Evolutionary conservation across 2,329 filamentous ascomycete species (phyloP), one percentile per base, ranked within the genome.

Genomic region (Thielaviopsis euricoi): DNA sequence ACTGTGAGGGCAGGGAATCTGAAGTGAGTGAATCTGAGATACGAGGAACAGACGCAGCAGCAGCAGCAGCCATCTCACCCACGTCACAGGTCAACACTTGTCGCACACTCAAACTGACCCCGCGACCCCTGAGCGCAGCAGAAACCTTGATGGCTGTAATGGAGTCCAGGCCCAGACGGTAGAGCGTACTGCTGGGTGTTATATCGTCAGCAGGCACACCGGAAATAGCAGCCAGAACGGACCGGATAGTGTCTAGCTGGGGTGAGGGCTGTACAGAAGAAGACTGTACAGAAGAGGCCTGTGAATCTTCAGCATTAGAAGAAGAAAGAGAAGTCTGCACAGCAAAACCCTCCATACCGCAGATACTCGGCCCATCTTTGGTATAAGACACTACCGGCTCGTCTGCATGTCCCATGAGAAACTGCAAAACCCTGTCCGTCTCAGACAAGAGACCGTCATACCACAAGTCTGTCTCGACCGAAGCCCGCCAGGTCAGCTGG

Each of bases 121-220:
- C 79, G 49, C 75, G 70, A 63, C 79, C 85, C 49, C 80, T 82
- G 3, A 96, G 72, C 7, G 89, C 73, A 0, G 84, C 78, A 9
- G 83, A 81, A 3, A 89, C 82, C 65, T 93, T 94, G 71, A 96
- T 93, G 1, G 89, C 85, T 62, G 85, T 91, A 67, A 96, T 95
- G 0, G 90, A 96, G 67, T 96, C 90, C 1, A 96, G 79, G 0
- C 90, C 90, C 1, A 96, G 76, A 62, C 93, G 83, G 68, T 93
- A 95, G 13, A 95, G 78, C 0, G 78, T 87, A 55, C 82, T 78
- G 0, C 75, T 72, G 58, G 75, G 76, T 2, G 71, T 69, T 55
- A 95, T 86, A 1, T 80, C 73, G 0, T 73, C 66, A 19, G 74
- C 69, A 0, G 82, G 72, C 0, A 85, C 69, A 17, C 77, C 79